Evolutionary conservation across 352 stramenopile species (phyloP).

Genomic region (Blastocystis sp.): DNA sequence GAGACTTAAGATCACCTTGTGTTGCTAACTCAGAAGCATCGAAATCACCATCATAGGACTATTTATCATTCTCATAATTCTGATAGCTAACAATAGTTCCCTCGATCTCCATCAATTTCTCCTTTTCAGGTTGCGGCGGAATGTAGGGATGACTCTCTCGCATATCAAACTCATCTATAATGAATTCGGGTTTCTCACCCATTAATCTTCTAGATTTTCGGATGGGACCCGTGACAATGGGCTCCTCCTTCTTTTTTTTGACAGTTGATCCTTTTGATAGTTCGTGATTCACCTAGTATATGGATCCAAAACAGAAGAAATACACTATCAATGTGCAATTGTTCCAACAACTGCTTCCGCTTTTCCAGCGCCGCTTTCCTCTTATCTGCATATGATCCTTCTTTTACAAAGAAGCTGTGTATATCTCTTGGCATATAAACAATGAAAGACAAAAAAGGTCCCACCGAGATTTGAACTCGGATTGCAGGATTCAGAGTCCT

Average conservation of each 20-base stretch:
- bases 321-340: conserved; percentile 30
- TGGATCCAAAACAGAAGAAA: background rate
- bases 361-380: conserved; percentile 35
- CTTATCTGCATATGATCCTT: background rate
- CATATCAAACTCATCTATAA: conserved; percentile 31
- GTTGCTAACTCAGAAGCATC: conserved; percentile 38
- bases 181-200: conserved; percentile 11
- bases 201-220: conserved; percentile 24
- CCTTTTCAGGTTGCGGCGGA: background rate
- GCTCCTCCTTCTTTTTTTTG: background rate
- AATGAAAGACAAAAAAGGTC: background rate
- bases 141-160: background rate
- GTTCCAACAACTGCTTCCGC: conserved; percentile 30
- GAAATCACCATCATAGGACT: conserved; percentile 57
- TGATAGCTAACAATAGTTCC: conserved; percentile 12
- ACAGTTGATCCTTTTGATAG: background rate
- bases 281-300: conserved; percentile 18
- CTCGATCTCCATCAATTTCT: background rate
- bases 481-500: conserved; percentile 60
- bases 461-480: conserved; percentile 57
- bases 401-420: conserved; percentile 28
- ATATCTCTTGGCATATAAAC: conserved; percentile 41
- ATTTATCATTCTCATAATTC: background rate
- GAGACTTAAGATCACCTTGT: background rate
- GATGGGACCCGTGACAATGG: background rate